phyloP scores from a whole-genome alignment of 192 early-diverging fungal genomes.

The Rhizophagus sp. region DNA sequence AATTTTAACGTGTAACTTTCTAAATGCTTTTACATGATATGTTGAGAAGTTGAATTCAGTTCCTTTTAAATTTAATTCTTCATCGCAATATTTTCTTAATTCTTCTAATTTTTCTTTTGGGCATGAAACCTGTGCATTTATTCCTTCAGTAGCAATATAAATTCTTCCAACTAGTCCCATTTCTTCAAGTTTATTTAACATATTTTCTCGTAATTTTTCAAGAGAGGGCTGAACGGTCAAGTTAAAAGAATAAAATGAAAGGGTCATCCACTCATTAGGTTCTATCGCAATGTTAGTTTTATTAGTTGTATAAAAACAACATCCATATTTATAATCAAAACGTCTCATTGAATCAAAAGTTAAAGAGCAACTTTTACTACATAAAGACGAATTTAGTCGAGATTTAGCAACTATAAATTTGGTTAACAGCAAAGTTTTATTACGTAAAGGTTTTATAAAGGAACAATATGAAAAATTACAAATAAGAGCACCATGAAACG shows the following conservation, averaged over 20 bases:
- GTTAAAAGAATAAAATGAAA: slow-evolving; percentile 60
- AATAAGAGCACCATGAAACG: not conserved
- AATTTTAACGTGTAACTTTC: slow-evolving; percentile 69
- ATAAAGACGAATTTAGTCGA: not conserved
- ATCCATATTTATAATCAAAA: not conserved
- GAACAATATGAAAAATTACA: not conserved
- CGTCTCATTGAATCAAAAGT: not conserved
- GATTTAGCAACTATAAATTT: not conserved
- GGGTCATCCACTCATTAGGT: slow-evolving; percentile 34
- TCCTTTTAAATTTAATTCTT: slow-evolving; percentile 36
- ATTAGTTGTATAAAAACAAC: not conserved
- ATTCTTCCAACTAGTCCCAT: slow-evolving; percentile 71
- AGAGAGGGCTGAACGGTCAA: slow-evolving; percentile 35
- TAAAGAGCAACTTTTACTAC: not conserved
- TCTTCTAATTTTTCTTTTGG: slow-evolving; percentile 49
- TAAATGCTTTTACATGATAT: slow-evolving; percentile 61
- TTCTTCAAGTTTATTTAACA: slow-evolving; percentile 43
- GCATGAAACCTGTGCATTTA: slow-evolving; percentile 80
- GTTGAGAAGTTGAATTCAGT: slow-evolving; percentile 69
- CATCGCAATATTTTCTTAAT: slow-evolving; percentile 57
- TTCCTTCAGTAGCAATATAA: slow-evolving; percentile 71
- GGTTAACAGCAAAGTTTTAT: not conserved
- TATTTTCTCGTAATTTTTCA: slow-evolving; percentile 37
- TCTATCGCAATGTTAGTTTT: not conserved
- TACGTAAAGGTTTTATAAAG: not conserved